These are phyloP conservation scores for Kwoniella bestiolae DNA, from an alignment of 768 basidiomycete genomes.

Conservation along the genomic window DNA sequence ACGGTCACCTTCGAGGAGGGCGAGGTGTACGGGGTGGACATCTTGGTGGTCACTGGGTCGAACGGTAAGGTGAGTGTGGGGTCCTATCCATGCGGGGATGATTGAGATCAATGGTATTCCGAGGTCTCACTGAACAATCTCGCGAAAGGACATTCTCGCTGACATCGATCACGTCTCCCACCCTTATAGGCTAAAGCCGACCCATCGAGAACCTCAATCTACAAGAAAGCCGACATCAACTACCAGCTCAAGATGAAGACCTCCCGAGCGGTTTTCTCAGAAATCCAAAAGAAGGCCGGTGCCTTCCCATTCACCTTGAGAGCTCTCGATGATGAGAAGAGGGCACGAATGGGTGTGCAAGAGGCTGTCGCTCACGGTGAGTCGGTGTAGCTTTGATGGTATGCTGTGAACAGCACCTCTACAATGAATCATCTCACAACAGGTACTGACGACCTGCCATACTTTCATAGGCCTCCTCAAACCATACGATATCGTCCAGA, in stretches of 20 bases:
- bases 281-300: slow-evolving; percentile 96
- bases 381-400: too few relatives aligned
- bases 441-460: slow-evolving; percentile 1
- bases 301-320: slow-evolving; percentile 98
- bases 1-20: slow-evolving; percentile 83
- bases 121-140: too few relatives aligned
- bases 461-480: slow-evolving; percentile 67
- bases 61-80: slow-evolving; percentile 68
- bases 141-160: background rate
- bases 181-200: slow-evolving; percentile 76
- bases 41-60: slow-evolving; percentile 73
- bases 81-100: too few relatives aligned
- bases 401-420: too few relatives aligned
- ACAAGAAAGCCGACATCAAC: slow-evolving; percentile 79
- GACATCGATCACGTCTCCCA: background rate
- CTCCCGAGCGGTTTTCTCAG: slow-evolving; percentile 92
- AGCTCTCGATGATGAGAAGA: slow-evolving; percentile 90
- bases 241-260: slow-evolving; percentile 99
- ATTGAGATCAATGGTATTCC: too few relatives aligned
- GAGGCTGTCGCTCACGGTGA: slow-evolving; percentile 89
- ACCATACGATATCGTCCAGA: slow-evolving; percentile 93
- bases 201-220: slow-evolving; percentile 88
- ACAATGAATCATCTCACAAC: too few relatives aligned
- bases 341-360: slow-evolving; percentile 89
- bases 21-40: slow-evolving; percentile 93